phyloP scores from a whole-genome alignment of 352 stramenopile genomes.

The Phytophthora tentaculata region DNA sequence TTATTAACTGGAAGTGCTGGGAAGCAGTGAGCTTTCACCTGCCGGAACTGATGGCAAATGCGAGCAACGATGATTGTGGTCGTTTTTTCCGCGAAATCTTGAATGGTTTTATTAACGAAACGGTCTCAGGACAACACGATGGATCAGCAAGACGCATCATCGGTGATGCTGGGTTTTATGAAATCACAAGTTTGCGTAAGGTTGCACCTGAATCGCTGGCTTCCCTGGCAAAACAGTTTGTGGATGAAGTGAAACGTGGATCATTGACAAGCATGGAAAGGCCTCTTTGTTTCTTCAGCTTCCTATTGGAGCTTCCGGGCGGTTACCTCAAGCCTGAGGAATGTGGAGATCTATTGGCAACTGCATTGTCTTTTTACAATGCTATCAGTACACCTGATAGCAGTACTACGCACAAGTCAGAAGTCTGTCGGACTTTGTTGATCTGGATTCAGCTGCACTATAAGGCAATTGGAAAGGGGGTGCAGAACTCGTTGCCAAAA shows the following conservation, averaged over 20 bases:
- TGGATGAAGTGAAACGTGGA: slow-evolving; percentile 22
- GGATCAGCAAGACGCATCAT: slow-evolving; percentile 52
- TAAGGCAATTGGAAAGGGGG: slow-evolving; percentile 22
- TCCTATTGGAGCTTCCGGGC: slow-evolving; percentile 41
- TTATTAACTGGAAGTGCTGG: slow-evolving; percentile 72
- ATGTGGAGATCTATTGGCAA: slow-evolving; percentile 33
- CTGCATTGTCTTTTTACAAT: slow-evolving; percentile 32
- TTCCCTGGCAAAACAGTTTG: slow-evolving; percentile 27
- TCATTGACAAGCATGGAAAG: slow-evolving; percentile 15
- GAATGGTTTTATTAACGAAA: slow-evolving; percentile 42
- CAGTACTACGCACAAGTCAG: slow-evolving; percentile 5
- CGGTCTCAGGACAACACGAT: slow-evolving; percentile 16
- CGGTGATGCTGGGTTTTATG: slow-evolving; percentile 82
- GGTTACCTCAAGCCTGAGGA: slow-evolving; percentile 41
- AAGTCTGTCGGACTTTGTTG: slow-evolving; percentile 28
- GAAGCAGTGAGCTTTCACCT: slow-evolving; percentile 75
- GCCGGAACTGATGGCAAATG: slow-evolving; percentile 60
- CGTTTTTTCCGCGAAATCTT: slow-evolving; percentile 45
- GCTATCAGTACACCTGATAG: slow-evolving; percentile 7
- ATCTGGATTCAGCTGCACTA: slow-evolving; percentile 40
- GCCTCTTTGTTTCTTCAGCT: slow-evolving; percentile 32
- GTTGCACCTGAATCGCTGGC: slow-evolving; percentile 51
- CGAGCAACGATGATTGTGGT: slow-evolving; percentile 35
- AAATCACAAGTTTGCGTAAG: slow-evolving; percentile 60
- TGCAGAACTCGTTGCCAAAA: slow-evolving; percentile 18